Base-by-base conservation (phyloP, 1,284 basidiomycete genomes). In the Stygiomarasmius scandens region DNA sequence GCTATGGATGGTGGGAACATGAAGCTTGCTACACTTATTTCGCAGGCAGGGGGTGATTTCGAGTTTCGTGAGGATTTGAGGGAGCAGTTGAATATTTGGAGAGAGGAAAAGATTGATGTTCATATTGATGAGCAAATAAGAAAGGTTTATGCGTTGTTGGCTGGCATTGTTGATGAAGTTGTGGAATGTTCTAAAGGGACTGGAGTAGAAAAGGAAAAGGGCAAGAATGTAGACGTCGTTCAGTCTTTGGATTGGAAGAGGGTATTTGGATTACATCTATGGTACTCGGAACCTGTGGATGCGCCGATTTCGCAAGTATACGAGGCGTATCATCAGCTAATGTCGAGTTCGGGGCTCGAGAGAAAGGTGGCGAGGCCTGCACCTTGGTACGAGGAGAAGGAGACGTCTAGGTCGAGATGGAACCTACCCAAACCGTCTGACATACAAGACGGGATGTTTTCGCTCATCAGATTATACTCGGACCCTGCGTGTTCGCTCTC, bases 221-320 rank as follows among this genome's bases (percentile, higher is more conserved):
- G 84, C 65, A 71, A 80, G 1, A 87, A 92, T 56, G 73, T 94
- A 20, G 78, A 85, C 54, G 79, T 97, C n/a, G 81, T 88, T n/a
- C 78, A 86, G 54, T 90, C 85, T 0, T 75, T 98, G 52, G 96
- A 97, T 71, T 99, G 97, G 97, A 96, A 96, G 72, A 87, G 95
- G 14, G 89, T 90, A 0, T 92, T 99, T 66, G 97, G 95, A 1
- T 75, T 98, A 48, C 89, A 91, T 63, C 75, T 99, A 14, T 99
- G 97, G 97, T 98, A 90, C 71, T 89, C 86, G 1, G 81, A 88
- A 52, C 79, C 85, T 0, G 82, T 92, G 66, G 90, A 95, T 58
- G 80, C 87, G 1, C 77, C 89, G 2, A 84, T 95, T 55, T 77
- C 83, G 1, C 84, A 89, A 49, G 88, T 89, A 0, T 86, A 95